Conservation (phyloP, 169 alveolate species). For the Ichthyophthirius multifiliis region DNA sequence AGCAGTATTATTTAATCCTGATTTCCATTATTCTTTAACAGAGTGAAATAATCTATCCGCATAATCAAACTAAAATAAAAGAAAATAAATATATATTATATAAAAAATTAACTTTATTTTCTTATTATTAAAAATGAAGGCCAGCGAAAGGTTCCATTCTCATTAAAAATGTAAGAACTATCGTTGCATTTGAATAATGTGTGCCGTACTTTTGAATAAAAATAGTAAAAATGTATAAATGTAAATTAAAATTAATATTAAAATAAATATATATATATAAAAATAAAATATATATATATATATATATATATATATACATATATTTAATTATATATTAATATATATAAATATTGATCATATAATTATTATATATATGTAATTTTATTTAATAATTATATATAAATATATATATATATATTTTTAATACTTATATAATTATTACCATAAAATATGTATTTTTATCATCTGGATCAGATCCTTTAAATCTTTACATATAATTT, state of each 20-base stretch:
- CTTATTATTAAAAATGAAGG: conserved; percentile 47
- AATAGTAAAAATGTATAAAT: too few species aligned
- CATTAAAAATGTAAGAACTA: conserved; percentile 58
- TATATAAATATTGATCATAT: too few species aligned
- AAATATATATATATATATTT: too few species aligned
- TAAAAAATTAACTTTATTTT: background rate
- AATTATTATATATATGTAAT: too few species aligned
- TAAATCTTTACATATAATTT: conserved; percentile 53
- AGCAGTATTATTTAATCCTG: conserved; percentile 51
- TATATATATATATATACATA: too few species aligned
- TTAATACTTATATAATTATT: background rate
- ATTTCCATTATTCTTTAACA: conserved; percentile 48
- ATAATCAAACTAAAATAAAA: conserved; percentile 39
- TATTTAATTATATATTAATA: too few species aligned
- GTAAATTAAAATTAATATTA: too few species aligned
- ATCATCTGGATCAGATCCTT: conserved; percentile 17
- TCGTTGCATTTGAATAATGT: conserved; percentile 67
- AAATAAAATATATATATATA: too few species aligned
- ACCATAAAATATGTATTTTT: conserved; percentile 24
- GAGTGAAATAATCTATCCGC: conserved; percentile 64
- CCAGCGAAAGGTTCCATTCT: conserved; percentile 65
- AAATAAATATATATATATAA: too few species aligned
- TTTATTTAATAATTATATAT: too few species aligned
- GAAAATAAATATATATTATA: background rate
- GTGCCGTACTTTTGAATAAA: conserved; percentile 49